These are phyloP conservation scores for Exophiala sp. DNA, from an alignment of 2,329 filamentous ascomycete genomes.

Conservation along the genomic window DNA sequence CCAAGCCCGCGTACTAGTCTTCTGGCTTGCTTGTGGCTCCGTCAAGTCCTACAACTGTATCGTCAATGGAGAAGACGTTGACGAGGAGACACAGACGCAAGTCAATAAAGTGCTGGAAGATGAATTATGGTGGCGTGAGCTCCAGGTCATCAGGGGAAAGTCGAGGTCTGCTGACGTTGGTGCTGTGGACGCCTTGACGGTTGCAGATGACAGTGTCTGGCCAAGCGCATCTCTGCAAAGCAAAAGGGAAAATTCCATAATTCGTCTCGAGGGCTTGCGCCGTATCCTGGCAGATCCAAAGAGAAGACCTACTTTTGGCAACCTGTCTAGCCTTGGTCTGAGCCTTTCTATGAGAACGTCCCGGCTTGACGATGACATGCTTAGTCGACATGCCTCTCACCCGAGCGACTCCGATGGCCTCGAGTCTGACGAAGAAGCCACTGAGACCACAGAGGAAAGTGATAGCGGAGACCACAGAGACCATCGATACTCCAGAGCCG, in stretches of 20 bases:
- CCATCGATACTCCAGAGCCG: slow-evolving; percentile 9
- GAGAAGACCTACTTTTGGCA: slow-evolving; percentile 46
- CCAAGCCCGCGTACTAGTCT: slow-evolving; percentile 70
- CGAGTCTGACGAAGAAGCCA: slow-evolving; percentile 26
- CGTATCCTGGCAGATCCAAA: slow-evolving; percentile 58
- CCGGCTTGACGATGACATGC: slow-evolving; percentile 57
- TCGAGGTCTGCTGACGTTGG: slow-evolving; percentile 32
- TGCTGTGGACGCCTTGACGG: slow-evolving; percentile 41
- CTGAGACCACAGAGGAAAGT: slow-evolving; percentile 14
- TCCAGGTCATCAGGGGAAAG: slow-evolving; percentile 48
- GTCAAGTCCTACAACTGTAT: slow-evolving; percentile 70
- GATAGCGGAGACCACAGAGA: slow-evolving; percentile 9
- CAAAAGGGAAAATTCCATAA: slow-evolving; percentile 38
- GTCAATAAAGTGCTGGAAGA: slow-evolving; percentile 62
- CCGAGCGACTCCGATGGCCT: slow-evolving; percentile 44
- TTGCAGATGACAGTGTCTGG: slow-evolving; percentile 46
- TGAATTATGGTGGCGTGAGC: slow-evolving; percentile 77
- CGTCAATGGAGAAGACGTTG: slow-evolving; percentile 60
- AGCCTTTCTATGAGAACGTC: slow-evolving; percentile 72
- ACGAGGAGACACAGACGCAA: slow-evolving; percentile 51
- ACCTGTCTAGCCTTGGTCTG: slow-evolving; percentile 51
- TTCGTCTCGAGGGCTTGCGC: slow-evolving; percentile 54
- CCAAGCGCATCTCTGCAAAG: slow-evolving; percentile 50
- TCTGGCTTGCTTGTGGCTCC: slow-evolving; percentile 70
- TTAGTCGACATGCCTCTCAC: slow-evolving; percentile 44